phyloP scores from a whole-genome alignment of 2,329 filamentous ascomycete genomes.

The Ilyonectria destructans region DNA sequence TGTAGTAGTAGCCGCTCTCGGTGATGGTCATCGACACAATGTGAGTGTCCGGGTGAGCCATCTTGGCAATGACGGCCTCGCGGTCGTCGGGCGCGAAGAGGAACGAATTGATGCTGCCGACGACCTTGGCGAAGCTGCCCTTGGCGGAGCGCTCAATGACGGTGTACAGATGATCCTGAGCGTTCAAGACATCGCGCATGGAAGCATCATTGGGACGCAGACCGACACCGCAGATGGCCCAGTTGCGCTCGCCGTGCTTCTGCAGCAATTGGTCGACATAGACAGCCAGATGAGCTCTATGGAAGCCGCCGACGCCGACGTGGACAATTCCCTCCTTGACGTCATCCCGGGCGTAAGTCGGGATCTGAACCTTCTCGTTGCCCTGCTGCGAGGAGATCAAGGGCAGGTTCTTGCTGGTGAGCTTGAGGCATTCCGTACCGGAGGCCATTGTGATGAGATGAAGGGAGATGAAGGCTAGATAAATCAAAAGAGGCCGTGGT shows the following conservation, averaged over 20 bases:
- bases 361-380: slow-evolving; percentile 48
- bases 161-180: slow-evolving; percentile 69
- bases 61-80: slow-evolving; percentile 68
- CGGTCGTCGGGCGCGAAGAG: slow-evolving; percentile 68
- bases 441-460: slow-evolving; percentile 34
- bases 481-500: slow-evolving; percentile 13
- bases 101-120: slow-evolving; percentile 69
- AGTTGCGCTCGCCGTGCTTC: slow-evolving; percentile 62
- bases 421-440: slow-evolving; percentile 46
- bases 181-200: slow-evolving; percentile 66
- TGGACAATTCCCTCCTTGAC: slow-evolving; percentile 71
- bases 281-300: slow-evolving; percentile 68
- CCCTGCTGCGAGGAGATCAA: slow-evolving; percentile 44
- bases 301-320: slow-evolving; percentile 70
- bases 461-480: neutral
- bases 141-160: slow-evolving; percentile 69
- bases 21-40: slow-evolving; percentile 72
- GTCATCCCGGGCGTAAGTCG: slow-evolving; percentile 61
- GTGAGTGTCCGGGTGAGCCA: slow-evolving; percentile 69
- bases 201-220: slow-evolving; percentile 65
- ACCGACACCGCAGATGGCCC: slow-evolving; percentile 68
- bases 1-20: slow-evolving; percentile 72
- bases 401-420: slow-evolving; percentile 47
- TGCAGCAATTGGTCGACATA: slow-evolving; percentile 66
- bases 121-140: slow-evolving; percentile 64